Percentiles rank a stretch among this genome's conserved stretches.
Evolutionary conservation across 306 rosid species (phyloP).

Genomic region (Delonix regia): DNA sequence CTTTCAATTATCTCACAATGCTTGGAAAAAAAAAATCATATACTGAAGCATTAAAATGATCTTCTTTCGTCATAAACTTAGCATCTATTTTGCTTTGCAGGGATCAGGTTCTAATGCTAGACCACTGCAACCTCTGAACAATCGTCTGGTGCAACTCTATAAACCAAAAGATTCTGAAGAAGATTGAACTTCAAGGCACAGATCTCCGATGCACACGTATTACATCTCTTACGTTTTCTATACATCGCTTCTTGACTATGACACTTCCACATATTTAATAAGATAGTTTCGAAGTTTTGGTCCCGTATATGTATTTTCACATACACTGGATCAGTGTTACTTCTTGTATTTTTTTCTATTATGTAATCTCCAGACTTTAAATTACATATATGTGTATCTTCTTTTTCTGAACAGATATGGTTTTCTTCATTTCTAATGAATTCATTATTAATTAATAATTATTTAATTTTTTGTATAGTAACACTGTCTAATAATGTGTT

Average conservation of each 20-base stretch:
- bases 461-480: no score
- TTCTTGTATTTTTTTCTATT: neutral
- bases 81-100: conserved; percentile 47
- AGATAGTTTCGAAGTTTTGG: neutral
- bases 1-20: no score
- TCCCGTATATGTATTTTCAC: neutral
- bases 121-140: conserved; percentile 61
- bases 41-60: neutral
- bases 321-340: neutral
- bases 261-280: neutral
- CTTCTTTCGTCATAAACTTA: neutral
- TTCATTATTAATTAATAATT: no score
- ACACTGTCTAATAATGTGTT: no score
- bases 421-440: no score
- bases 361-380: neutral
- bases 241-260: neutral
- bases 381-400: neutral
- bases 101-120: conserved; percentile 65
- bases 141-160: conserved; percentile 49
- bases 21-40: neutral
- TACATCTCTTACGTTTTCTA: neutral
- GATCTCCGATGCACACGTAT: neutral
- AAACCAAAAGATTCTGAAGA: conserved; percentile 27
- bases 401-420: no score
- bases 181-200: conserved; percentile 26